Evolutionary conservation across 73 alveolate genomes (phyloP).

Genomic region (Paramecium primaurelia): DNA sequence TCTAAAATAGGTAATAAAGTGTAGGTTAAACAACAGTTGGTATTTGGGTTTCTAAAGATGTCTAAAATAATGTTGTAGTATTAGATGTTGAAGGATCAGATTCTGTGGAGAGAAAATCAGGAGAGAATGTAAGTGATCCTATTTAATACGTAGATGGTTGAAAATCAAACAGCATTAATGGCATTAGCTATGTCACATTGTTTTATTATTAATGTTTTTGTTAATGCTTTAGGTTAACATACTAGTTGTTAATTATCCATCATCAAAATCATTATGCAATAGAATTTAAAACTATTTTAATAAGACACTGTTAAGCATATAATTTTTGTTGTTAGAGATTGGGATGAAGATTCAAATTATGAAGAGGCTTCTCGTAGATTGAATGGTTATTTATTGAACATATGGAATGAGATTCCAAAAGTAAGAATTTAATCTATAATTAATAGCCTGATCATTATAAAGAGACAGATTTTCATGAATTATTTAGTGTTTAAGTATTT

Average conservation of each 20-base stretch:
- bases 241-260: conserved; percentile 10
- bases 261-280: conserved; percentile 52
- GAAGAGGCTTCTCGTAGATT: conserved; percentile 42
- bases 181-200: conserved; percentile 56
- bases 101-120: conserved; percentile 70
- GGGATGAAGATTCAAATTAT: conserved; percentile 47
- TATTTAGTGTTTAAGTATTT: conserved; percentile 43
- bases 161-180: conserved; percentile 57
- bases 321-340: conserved; percentile 51
- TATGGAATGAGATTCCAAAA: conserved; percentile 48
- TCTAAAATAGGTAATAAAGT: conserved; percentile 64
- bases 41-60: conserved; percentile 78
- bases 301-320: conserved; percentile 51
- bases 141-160: conserved; percentile 22
- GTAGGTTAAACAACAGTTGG: conserved; percentile 82
- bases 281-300: conserved; percentile 40
- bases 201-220: conserved; percentile 29
- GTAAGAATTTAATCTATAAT: neutral
- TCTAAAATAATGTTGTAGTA: conserved; percentile 63
- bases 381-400: conserved; percentile 3
- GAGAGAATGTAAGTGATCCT: conserved; percentile 64
- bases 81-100: conserved; percentile 83
- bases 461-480: conserved; percentile 10
- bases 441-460: conserved; percentile 34
- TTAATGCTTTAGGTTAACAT: neutral